These are phyloP conservation scores for Claviceps pusilla DNA, from an alignment of 2,329 filamentous ascomycete genomes.

Conservation along the genomic window DNA sequence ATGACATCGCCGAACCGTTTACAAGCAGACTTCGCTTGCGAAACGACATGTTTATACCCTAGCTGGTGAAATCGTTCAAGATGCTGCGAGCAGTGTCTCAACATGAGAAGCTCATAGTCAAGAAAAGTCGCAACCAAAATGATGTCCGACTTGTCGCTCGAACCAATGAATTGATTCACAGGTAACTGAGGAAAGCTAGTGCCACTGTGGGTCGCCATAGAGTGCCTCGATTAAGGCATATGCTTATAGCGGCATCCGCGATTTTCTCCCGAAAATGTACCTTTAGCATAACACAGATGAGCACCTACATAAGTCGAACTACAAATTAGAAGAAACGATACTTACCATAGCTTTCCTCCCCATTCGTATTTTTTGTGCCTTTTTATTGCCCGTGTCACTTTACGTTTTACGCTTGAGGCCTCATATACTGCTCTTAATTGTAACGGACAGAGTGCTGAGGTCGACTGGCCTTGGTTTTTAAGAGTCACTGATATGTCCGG, in stretches of 20 bases:
- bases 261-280: neutral
- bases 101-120: neutral
- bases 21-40: conserved; percentile 42
- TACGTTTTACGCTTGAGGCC: neutral
- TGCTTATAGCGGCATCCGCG: conserved; percentile 3
- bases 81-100: neutral
- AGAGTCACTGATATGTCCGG: conserved; percentile 12
- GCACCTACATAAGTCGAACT: neutral
- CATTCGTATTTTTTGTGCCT: neutral
- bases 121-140: neutral
- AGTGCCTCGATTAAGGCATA: conserved; percentile 13
- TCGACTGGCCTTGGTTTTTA: neutral
- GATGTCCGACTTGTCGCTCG: no score
- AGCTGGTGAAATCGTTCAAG: neutral
- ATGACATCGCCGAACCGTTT: conserved; percentile 14
- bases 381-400: neutral
- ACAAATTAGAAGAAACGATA: neutral
- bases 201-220: neutral
- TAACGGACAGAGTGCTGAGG: neutral
- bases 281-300: neutral
- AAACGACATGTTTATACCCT: conserved; percentile 34
- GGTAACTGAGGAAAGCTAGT: neutral
- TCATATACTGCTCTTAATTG: neutral
- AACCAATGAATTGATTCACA: neutral
- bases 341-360: neutral